Evolutionary conservation across 495 filamentous ascomycete genomes (phyloP).

Genomic region (Staphylotrichum longicolle): DNA sequence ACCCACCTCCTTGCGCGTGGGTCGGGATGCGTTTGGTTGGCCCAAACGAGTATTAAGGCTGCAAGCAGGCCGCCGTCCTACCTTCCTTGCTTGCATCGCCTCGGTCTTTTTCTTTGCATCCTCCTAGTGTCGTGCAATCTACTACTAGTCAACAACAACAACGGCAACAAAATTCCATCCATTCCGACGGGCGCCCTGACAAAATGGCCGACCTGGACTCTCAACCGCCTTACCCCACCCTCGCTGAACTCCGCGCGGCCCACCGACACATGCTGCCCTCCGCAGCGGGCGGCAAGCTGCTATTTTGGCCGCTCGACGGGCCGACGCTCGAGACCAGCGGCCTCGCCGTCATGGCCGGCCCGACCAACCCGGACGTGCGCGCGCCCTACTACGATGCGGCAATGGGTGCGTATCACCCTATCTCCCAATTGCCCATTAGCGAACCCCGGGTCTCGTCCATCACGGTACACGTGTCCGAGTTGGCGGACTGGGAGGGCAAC

Average conservation of each 20-base stretch:
- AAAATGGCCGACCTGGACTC: not conserved
- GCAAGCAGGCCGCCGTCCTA: too few species aligned
- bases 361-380: not conserved
- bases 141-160: not conserved
- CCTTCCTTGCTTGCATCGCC: too few species aligned
- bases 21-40: too few species aligned
- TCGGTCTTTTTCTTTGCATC: too few species aligned
- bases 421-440: not conserved
- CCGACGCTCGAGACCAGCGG: not conserved
- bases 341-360: not conserved
- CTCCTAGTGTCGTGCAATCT: too few species aligned
- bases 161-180: not conserved
- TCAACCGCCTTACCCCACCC: not conserved
- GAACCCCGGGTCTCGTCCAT: conserved; percentile 2
- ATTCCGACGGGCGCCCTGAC: not conserved
- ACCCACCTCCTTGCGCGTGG: too few species aligned
- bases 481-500: conserved; percentile 9
- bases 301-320: conserved; percentile 4
- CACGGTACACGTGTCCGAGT: not conserved
- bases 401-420: not conserved
- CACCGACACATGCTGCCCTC: not conserved
- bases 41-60: too few species aligned
- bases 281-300: conserved; percentile 1
- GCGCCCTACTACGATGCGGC: conserved; percentile 3
- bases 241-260: not conserved